Conservation (phyloP, 148 eudicot genomes). For the Nepenthes gracilis region DNA sequence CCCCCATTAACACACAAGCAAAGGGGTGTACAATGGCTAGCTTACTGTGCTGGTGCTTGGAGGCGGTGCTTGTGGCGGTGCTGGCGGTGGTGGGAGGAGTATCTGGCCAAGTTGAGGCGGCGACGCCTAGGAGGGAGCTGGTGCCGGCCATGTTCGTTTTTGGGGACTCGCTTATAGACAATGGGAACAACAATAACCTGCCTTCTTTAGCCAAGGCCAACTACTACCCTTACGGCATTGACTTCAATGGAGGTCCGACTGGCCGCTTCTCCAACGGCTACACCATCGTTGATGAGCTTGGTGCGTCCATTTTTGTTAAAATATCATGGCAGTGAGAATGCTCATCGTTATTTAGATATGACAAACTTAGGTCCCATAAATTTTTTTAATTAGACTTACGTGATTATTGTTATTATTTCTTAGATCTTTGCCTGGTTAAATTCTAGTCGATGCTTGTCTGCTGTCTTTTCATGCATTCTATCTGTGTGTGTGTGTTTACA, state of each 20-base stretch:
- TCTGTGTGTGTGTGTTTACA: too few species aligned
- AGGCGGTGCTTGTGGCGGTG: neutral
- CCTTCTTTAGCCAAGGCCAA: constrained; percentile 86
- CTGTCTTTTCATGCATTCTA: too few species aligned
- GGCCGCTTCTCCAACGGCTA: constrained; percentile 90
- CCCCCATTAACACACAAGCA: too few species aligned
- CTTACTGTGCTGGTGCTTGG: neutral
- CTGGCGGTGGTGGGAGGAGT: constrained; percentile 1
- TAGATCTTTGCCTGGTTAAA: too few species aligned
- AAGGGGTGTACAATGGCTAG: too few species aligned
- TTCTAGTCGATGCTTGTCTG: too few species aligned
- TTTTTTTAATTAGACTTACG: too few species aligned
- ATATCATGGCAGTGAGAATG: too few species aligned
- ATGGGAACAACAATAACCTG: constrained; percentile 76
- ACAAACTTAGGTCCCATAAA: too few species aligned
- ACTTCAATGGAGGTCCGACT: constrained; percentile 71
- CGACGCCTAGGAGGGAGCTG: constrained; percentile 12
- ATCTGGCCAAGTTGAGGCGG: neutral
- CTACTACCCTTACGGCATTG: constrained; percentile 87
- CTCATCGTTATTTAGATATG: too few species aligned
- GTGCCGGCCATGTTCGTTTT: constrained; percentile 86
- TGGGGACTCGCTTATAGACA: constrained; percentile 90
- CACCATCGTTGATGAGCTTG: constrained; percentile 83
- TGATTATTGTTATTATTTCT: too few species aligned
- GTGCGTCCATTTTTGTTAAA: constrained; percentile 16